phyloP scores from a whole-genome alignment of 2,329 filamentous ascomycete species.

The Ophiostoma pallidulum region DNA sequence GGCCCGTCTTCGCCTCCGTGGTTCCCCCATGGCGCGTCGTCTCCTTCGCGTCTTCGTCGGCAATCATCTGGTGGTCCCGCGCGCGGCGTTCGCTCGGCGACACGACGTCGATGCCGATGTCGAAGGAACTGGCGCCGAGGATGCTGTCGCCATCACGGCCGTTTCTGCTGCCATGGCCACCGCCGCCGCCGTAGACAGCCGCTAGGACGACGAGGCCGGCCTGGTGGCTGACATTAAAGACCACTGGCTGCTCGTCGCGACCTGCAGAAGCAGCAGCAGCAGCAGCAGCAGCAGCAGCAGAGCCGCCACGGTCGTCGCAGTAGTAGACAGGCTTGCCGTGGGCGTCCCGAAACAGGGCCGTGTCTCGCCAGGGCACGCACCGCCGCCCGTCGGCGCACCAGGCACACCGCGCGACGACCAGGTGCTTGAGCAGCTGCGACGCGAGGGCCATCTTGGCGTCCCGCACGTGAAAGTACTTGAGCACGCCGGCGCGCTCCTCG shows the following conservation, averaged over 20 bases:
- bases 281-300: too few species aligned
- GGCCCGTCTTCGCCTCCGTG: not conserved
- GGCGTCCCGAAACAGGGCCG: constrained; percentile 46
- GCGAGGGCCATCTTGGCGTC: constrained; percentile 68
- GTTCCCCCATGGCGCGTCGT: too few species aligned
- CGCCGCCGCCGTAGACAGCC: constrained; percentile 34
- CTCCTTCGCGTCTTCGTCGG: constrained; percentile 20
- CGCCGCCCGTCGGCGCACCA: constrained; percentile 20
- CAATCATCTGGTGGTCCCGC: constrained; percentile 50
- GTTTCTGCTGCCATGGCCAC: constrained; percentile 34
- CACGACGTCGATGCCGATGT: constrained; percentile 68
- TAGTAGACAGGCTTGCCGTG: constrained; percentile 45
- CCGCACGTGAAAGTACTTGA: constrained; percentile 54
- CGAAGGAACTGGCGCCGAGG: too few species aligned
- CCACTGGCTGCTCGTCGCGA: constrained; percentile 37
- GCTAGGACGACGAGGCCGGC: constrained; percentile 63
- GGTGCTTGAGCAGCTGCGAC: constrained; percentile 65
- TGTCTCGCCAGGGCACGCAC: constrained; percentile 50
- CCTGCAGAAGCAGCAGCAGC: too few species aligned
- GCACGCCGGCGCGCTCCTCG: constrained; percentile 47
- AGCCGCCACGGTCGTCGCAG: constrained; percentile 32
- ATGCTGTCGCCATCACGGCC: too few species aligned
- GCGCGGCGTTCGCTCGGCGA: constrained; percentile 59
- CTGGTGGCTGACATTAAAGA: constrained; percentile 74
- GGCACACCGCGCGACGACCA: constrained; percentile 49